A percentile compares a stretch with the other conserved stretches of the same genome.
These are phyloP conservation scores for Candida gigantensis DNA, from an alignment of 1,139 yeast species.

Conservation along the genomic window DNA sequence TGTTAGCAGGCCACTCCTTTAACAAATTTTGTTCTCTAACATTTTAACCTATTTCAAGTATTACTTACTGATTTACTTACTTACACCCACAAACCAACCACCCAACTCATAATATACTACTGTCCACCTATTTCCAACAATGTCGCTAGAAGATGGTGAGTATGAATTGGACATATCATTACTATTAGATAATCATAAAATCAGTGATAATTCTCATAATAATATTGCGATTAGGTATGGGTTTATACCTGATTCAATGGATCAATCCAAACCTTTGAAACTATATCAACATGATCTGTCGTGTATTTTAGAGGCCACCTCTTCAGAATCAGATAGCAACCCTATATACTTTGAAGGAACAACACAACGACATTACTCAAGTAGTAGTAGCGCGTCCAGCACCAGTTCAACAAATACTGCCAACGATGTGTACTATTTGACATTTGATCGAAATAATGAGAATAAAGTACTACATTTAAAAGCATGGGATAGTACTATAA, in stretches of 20 bases:
- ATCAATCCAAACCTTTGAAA: conserved; percentile 33
- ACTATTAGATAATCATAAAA: conserved; percentile 19
- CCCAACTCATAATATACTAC: background rate
- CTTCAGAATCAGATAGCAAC: conserved; percentile 20
- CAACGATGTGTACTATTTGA: conserved; percentile 35
- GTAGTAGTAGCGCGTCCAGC: conserved; percentile 4
- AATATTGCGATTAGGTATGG: conserved; percentile 45
- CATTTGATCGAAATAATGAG: conserved; percentile 17
- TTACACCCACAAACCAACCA: background rate
- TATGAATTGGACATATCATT: conserved; percentile 43
- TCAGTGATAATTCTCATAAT: conserved; percentile 12
- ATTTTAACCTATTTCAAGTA: too few relatives aligned
- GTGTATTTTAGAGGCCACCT: conserved; percentile 34
- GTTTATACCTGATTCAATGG: conserved; percentile 46
- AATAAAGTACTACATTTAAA: conserved; percentile 22
- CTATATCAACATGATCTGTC: conserved; percentile 39
- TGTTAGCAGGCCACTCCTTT: too few relatives aligned
- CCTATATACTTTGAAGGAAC: conserved; percentile 44
- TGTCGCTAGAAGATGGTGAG: conserved; percentile 42
- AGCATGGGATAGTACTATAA: conserved; percentile 32
- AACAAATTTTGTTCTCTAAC: too few relatives aligned
- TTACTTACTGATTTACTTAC: too few relatives aligned
- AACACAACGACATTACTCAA: conserved; percentile 28
- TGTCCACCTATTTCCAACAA: conserved; percentile 2
- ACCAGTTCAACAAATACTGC: background rate